Evolutionary conservation across 1,284 basidiomycete species (phyloP).

Genomic region (Pterulicium gracile): DNA sequence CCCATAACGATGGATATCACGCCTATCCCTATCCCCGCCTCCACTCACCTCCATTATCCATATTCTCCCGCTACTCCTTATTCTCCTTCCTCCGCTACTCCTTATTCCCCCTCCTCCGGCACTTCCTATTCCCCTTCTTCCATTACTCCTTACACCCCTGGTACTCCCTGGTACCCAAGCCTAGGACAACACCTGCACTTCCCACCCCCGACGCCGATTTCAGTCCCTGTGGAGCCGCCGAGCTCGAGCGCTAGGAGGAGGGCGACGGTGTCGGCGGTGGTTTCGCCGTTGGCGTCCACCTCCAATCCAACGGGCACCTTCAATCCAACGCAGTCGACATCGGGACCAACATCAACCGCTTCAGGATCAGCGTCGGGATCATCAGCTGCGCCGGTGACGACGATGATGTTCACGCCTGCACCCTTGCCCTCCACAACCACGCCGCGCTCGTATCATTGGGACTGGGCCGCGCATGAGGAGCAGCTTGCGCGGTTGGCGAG

Average conservation of each 20-base stretch:
- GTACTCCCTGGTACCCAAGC: no score
- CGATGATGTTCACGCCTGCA: conserved; percentile 1
- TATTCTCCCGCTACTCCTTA: not conserved
- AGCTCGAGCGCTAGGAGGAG: not conserved
- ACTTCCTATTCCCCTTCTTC: not conserved
- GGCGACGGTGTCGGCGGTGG: no score
- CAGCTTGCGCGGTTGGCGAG: no score
- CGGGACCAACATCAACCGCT: no score
- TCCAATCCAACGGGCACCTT: no score
- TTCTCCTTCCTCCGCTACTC: not conserved
- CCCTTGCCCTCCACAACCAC: not conserved
- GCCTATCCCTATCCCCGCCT: not conserved
- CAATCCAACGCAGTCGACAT: no score
- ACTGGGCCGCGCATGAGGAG: not conserved
- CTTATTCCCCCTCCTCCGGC: not conserved
- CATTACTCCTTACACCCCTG: no score
- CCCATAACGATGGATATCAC: conserved; percentile 2
- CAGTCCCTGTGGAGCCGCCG: no score
- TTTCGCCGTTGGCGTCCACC: no score
- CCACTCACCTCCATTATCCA: not conserved
- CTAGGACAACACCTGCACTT: no score
- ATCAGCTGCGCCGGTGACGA: not conserved
- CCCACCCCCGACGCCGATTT: no score
- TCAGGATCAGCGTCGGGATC: no score
- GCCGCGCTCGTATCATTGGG: conserved; percentile 1